Percentiles rank a stretch among this genome's conserved stretches.
phyloP scores from a whole-genome alignment of 345 rosid genomes.

The Rhizophora apiculata region DNA sequence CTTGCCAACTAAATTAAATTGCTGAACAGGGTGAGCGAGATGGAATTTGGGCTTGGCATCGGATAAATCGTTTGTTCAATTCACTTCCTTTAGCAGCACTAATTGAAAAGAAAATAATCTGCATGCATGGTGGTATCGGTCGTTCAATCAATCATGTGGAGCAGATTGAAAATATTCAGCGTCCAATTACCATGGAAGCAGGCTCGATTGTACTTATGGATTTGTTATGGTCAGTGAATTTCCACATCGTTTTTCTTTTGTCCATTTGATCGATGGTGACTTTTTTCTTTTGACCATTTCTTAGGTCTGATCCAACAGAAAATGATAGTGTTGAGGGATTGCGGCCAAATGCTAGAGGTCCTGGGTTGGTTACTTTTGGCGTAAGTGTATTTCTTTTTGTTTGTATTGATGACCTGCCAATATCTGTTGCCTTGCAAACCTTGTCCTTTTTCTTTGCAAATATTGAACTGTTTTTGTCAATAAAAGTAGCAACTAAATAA shows the following conservation, averaged over 20 bases:
- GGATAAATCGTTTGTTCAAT: slow-evolving; percentile 92
- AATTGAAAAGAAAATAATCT: slow-evolving; percentile 92
- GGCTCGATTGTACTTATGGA: slow-evolving; percentile 98
- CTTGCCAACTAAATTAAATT: slow-evolving; percentile 24
- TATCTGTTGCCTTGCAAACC: too few relatives aligned
- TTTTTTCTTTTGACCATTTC: slow-evolving; percentile 14
- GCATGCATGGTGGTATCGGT: slow-evolving; percentile 99
- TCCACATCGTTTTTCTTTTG: slow-evolving; percentile 7
- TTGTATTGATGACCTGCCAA: not conserved
- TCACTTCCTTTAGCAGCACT: slow-evolving; percentile 97
- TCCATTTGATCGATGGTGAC: slow-evolving; percentile 21
- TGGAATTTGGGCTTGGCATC: slow-evolving; percentile 99
- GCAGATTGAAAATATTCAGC: slow-evolving; percentile 91
- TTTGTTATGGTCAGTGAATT: slow-evolving; percentile 70
- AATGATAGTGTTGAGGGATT: slow-evolving; percentile 99
- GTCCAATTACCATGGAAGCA: slow-evolving; percentile 97
- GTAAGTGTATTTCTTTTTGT: slow-evolving; percentile 42
- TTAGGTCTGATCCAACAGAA: slow-evolving; percentile 98
- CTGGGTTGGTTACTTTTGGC: slow-evolving; percentile 97
- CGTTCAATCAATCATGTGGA: slow-evolving; percentile 95
- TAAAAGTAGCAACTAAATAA: too few relatives aligned
- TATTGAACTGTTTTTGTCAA: too few relatives aligned
- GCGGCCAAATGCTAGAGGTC: slow-evolving; percentile 98
- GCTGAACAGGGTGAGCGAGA: slow-evolving; percentile 87
- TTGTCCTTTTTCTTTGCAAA: too few relatives aligned